phyloP scores from a whole-genome alignment of 371 early-diverging fungal species.

The Mucor plumbeus region DNA sequence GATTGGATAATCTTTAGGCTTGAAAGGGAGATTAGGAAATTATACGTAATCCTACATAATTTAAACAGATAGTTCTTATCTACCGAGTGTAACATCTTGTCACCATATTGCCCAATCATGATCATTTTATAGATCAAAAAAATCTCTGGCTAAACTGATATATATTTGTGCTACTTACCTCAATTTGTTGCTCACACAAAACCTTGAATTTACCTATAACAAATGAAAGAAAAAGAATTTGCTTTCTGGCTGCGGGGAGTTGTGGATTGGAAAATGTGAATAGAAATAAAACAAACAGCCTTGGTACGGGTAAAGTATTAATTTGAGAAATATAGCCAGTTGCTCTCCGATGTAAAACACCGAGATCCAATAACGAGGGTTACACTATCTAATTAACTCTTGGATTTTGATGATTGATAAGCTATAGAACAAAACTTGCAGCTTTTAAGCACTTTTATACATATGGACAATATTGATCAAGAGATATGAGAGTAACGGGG shows the following conservation, averaged over 20 bases:
- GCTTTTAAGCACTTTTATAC: no score
- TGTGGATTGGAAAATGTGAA: no score
- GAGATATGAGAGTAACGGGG: not conserved
- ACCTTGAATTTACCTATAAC: not conserved
- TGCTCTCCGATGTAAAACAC: not conserved
- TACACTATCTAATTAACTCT: not conserved
- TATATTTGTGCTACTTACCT: no score
- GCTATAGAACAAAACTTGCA: not conserved
- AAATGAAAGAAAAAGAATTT: no score
- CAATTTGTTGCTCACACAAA: not conserved
- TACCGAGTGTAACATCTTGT: not conserved
- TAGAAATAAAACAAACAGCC: no score
- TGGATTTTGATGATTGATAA: conserved; percentile 1
- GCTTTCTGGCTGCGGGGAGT: no score
- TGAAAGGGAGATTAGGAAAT: not conserved
- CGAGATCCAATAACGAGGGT: not conserved
- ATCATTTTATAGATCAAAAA: not conserved
- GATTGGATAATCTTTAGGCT: not conserved
- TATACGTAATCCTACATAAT: not conserved
- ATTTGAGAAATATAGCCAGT: not conserved
- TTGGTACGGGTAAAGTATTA: no score
- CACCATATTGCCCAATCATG: not conserved
- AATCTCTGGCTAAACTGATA: not conserved
- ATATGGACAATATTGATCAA: not conserved
- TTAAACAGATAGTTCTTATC: not conserved